A percentile compares a stretch with the other conserved stretches of the same genome.
Evolutionary conservation across 2,329 filamentous ascomycete species (phyloP).

Genomic region (Nemania sp.): DNA sequence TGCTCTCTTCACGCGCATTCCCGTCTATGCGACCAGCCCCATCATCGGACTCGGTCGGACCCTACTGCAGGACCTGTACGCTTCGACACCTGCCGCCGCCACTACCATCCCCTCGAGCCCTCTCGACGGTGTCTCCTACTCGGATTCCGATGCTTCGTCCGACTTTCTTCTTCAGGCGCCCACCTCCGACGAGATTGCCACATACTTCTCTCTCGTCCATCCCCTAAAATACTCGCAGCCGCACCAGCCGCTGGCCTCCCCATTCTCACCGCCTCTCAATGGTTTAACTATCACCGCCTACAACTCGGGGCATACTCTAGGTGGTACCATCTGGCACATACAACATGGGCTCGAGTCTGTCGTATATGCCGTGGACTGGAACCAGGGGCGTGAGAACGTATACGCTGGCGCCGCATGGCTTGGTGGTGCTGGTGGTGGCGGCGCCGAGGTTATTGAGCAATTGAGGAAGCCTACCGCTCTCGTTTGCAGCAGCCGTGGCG

Average conservation of each 20-base stretch:
- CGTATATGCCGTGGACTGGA: conserved; percentile 98
- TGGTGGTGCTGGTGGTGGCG: conserved; percentile 61
- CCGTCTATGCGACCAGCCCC: conserved; percentile 90
- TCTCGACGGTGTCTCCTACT: conserved; percentile 67
- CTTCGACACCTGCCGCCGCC: conserved; percentile 83
- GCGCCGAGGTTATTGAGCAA: conserved; percentile 91
- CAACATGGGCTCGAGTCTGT: conserved; percentile 96
- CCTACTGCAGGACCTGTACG: conserved; percentile 88
- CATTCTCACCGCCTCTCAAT: conserved; percentile 86
- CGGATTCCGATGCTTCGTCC: conserved; percentile 54
- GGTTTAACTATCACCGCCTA: conserved; percentile 95
- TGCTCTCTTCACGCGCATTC: conserved; percentile 87
- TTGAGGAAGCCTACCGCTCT: conserved; percentile 90
- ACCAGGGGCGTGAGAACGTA: conserved; percentile 94
- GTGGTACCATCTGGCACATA: conserved; percentile 98
- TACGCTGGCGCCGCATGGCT: conserved; percentile 93
- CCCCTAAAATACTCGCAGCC: conserved; percentile 96
- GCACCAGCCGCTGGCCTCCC: conserved; percentile 83
- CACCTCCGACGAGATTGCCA: conserved; percentile 83
- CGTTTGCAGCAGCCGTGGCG: conserved; percentile 85
- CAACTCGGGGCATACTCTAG: conserved; percentile 92
- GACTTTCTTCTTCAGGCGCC: conserved; percentile 71
- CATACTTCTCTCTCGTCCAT: conserved; percentile 89
- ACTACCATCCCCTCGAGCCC: conserved; percentile 77
- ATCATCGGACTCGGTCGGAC: conserved; percentile 93